phyloP scores from a whole-genome alignment of 352 stramenopile species.

The Sclerospora graminicola region DNA sequence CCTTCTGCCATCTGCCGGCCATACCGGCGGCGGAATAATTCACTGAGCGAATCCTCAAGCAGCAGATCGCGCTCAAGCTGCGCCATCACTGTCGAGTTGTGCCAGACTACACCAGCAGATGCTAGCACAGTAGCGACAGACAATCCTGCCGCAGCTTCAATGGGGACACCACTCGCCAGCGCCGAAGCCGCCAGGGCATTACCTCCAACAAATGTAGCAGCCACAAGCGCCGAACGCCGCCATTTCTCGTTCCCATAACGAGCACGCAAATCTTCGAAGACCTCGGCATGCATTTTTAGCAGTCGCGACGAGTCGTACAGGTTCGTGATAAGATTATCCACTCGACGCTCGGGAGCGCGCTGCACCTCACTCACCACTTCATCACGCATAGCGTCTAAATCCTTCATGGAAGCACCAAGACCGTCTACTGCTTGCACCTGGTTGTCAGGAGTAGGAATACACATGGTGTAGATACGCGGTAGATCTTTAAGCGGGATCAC shows the following conservation, averaged over 20 bases:
- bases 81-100: slow-evolving; percentile 81
- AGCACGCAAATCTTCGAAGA: slow-evolving; percentile 76
- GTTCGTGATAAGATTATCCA: slow-evolving; percentile 99
- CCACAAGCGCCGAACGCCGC: slow-evolving; percentile 57
- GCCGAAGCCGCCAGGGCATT: slow-evolving; percentile 66
- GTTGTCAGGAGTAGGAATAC: slow-evolving; percentile 85
- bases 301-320: slow-evolving; percentile 89
- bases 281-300: slow-evolving; percentile 92
- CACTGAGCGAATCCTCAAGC: slow-evolving; percentile 79
- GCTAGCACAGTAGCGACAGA: slow-evolving; percentile 69
- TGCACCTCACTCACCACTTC: slow-evolving; percentile 97
- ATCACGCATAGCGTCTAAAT: slow-evolving; percentile 93
- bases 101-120: slow-evolving; percentile 82
- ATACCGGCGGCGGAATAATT: slow-evolving; percentile 91
- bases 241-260: slow-evolving; percentile 75
- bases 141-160: slow-evolving; percentile 77
- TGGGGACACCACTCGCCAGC: slow-evolving; percentile 64
- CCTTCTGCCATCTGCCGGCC: slow-evolving; percentile 91
- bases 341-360: slow-evolving; percentile 93
- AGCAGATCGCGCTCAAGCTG: slow-evolving; percentile 83
- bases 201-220: slow-evolving; percentile 49
- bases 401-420: slow-evolving; percentile 77
- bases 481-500: slow-evolving; percentile 99
- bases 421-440: slow-evolving; percentile 37
- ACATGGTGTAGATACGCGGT: slow-evolving; percentile 99